phyloP scores from a whole-genome alignment of 495 filamentous ascomycete species.

The Hypoxylon crocopeplum region DNA sequence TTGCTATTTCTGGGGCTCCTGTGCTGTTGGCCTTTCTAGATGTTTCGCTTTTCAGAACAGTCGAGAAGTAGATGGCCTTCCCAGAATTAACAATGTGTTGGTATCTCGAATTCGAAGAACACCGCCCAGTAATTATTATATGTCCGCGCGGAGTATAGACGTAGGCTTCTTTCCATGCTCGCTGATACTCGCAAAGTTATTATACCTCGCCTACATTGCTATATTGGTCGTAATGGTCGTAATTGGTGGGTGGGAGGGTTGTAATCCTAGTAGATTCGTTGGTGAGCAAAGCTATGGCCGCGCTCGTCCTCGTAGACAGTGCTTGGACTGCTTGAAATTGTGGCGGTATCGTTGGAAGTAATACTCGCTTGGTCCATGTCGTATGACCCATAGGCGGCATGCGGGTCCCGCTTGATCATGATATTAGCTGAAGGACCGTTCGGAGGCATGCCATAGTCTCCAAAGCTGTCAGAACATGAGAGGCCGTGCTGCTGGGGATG shows the following conservation, averaged over 20 bases:
- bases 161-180: background rate
- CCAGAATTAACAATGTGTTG: conserved; percentile 23
- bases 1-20: too few relatives aligned
- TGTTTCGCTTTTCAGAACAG: background rate
- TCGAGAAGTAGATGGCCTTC: conserved; percentile 12
- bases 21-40: background rate
- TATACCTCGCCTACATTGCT: conserved; percentile 5
- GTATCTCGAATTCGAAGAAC: conserved; percentile 40
- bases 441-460: conserved; percentile 23
- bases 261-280: conserved; percentile 47
- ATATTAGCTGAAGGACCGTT: conserved; percentile 15
- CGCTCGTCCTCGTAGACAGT: conserved; percentile 54
- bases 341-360: conserved; percentile 39
- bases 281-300: conserved; percentile 46
- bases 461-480: conserved; percentile 17
- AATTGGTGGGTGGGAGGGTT: background rate
- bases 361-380: conserved; percentile 54
- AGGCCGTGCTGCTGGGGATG: conserved; percentile 24
- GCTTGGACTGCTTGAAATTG: conserved; percentile 43
- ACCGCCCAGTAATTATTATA: conserved; percentile 29
- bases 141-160: conserved; percentile 10
- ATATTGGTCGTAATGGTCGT: conserved; percentile 18
- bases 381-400: conserved; percentile 51
- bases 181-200: conserved; percentile 9
- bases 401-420: conserved; percentile 29